Percentiles rank a stretch among this genome's conserved stretches.
phyloP scores from a whole-genome alignment of 2,329 filamentous ascomycete species.

The Colletotrichum melonis region DNA sequence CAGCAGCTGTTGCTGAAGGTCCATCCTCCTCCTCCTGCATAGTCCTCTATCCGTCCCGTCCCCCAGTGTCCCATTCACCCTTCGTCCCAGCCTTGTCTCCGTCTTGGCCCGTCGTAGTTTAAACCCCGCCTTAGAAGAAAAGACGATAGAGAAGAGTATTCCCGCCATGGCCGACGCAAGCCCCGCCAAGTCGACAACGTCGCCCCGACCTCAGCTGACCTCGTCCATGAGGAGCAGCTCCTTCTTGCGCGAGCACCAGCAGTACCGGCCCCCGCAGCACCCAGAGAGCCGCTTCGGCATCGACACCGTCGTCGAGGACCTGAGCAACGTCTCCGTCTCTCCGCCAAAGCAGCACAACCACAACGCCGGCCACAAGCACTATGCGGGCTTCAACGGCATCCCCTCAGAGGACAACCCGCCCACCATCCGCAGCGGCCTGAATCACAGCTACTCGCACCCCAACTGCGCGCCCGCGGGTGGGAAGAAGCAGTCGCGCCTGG shows the following conservation, averaged over 20 bases:
- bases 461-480: constrained; percentile 69
- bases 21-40: neutral
- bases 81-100: neutral
- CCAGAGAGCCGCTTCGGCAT: constrained; percentile 70
- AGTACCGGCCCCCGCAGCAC: constrained; percentile 67
- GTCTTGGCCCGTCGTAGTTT: neutral
- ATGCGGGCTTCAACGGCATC: constrained; percentile 68
- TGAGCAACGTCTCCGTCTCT: constrained; percentile 51
- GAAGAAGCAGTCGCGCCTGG: constrained; percentile 59
- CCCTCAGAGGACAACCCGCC: constrained; percentile 69
- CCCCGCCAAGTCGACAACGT: constrained; percentile 43
- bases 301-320: constrained; percentile 72
- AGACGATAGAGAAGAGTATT: neutral
- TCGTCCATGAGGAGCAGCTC: constrained; percentile 69
- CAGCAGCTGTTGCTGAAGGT: constrained; percentile 9
- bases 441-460: constrained; percentile 71
- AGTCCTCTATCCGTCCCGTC: neutral
- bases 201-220: constrained; percentile 59
- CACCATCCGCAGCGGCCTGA: constrained; percentile 71
- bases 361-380: constrained; percentile 44
- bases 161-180: constrained; percentile 46
- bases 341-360: constrained; percentile 40
- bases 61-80: neutral
- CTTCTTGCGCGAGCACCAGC: constrained; percentile 72
- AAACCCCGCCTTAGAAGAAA: constrained; percentile 6